A percentile compares a stretch with the other conserved stretches of the same genome.
These are phyloP conservation scores for Musa beccarii DNA, from an alignment of 176 grass and related monocot species.

Conservation along the genomic window DNA sequence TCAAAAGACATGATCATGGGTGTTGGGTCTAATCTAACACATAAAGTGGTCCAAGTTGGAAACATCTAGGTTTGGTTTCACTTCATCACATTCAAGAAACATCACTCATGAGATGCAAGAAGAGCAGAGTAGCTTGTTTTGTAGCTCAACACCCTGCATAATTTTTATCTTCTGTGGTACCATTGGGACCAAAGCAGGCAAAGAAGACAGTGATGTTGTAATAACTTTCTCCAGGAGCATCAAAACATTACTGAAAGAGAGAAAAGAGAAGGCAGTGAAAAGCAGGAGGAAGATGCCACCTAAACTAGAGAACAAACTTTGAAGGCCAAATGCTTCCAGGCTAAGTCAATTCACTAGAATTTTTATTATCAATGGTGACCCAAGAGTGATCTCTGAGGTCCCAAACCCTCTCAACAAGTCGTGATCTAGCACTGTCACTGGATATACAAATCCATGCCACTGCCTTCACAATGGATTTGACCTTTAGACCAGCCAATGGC, in stretches of 20 bases:
- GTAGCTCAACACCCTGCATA: background rate
- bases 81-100: background rate
- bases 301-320: conserved; percentile 1
- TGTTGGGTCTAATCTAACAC: background rate
- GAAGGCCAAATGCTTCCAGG: background rate
- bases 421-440: too few species aligned
- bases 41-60: background rate
- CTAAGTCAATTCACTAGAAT: background rate
- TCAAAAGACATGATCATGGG: background rate
- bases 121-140: background rate
- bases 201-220: conserved; percentile 1
- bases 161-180: background rate
- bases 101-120: background rate
- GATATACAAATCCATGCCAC: background rate
- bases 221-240: background rate
- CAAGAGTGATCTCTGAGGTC: background rate
- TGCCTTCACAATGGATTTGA: background rate
- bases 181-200: background rate
- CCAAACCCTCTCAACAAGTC: background rate
- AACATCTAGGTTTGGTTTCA: conserved; percentile 1
- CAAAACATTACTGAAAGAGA: background rate
- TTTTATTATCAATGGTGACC: background rate
- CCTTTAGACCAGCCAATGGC: background rate
- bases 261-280: background rate
- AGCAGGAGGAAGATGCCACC: background rate